A percentile compares a stretch with the other conserved stretches of the same genome.
Evolutionary conservation across 306 rosid species (phyloP).

Genomic region (Cucumis cinereus): DNA sequence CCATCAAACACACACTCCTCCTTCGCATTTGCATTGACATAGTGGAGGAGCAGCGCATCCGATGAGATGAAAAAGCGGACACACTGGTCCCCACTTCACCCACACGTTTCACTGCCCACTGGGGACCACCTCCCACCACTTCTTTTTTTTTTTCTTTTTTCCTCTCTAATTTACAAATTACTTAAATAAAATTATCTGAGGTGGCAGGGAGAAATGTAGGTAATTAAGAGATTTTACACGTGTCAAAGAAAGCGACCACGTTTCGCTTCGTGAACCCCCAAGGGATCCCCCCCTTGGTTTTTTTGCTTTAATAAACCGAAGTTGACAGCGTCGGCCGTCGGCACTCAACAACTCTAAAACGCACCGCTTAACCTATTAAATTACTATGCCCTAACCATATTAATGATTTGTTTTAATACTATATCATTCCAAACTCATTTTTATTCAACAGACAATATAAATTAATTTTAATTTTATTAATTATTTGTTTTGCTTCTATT

Average conservation of each 20-base stretch:
- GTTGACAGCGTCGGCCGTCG: constrained; percentile 26
- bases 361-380: background rate
- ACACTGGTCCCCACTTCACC: background rate
- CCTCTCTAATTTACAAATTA: background rate
- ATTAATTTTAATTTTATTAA: too few species aligned
- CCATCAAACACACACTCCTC: background rate
- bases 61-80: background rate
- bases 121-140: background rate
- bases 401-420: too few species aligned
- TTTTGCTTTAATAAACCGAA: constrained; percentile 6
- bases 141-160: background rate
- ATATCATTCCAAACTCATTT: too few species aligned
- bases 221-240: constrained; percentile 19
- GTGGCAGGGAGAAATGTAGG: too few species aligned
- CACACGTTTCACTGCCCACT: background rate
- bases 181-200: background rate
- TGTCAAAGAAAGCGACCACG: constrained; percentile 22
- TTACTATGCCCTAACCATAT: too few species aligned
- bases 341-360: background rate
- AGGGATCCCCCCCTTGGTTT: background rate
- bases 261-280: background rate
- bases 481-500: too few species aligned
- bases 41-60: constrained; percentile 2
- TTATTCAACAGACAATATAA: too few species aligned
- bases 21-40: background rate